Conservation (phyloP, 805 yeast species). For the Wickerhamiella australiensis region DNA sequence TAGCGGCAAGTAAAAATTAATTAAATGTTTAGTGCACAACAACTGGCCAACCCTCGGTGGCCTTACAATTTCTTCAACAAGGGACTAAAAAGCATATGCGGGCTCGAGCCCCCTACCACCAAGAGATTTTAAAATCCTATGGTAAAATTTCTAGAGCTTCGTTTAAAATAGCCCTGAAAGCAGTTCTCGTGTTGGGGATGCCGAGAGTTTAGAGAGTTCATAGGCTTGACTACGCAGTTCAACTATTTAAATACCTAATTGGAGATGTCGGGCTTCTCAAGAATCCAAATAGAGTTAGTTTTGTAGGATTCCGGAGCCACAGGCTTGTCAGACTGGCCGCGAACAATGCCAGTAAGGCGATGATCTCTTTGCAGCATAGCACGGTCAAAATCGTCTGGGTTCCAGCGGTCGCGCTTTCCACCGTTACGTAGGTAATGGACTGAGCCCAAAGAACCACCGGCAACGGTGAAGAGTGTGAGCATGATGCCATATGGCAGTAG, state of each 20-base stretch:
- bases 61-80: too few relatives aligned
- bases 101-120: too few relatives aligned
- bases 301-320: constrained; percentile 68
- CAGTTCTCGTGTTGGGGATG: too few relatives aligned
- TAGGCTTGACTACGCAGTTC: not conserved
- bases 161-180: too few relatives aligned
- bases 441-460: constrained; percentile 40
- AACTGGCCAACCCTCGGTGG: too few relatives aligned
- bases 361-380: constrained; percentile 56
- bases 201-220: too few relatives aligned
- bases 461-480: constrained; percentile 38
- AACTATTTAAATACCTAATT: not conserved
- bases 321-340: constrained; percentile 57
- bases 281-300: constrained; percentile 44
- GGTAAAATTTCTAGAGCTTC: too few relatives aligned
- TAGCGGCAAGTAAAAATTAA: not conserved
- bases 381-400: constrained; percentile 43
- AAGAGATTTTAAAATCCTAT: too few relatives aligned
- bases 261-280: constrained; percentile 18
- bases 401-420: constrained; percentile 42
- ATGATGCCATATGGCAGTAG: constrained; percentile 50
- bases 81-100: too few relatives aligned
- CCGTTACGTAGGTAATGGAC: constrained; percentile 37
- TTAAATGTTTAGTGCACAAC: too few relatives aligned
- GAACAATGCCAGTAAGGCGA: constrained; percentile 58